These are phyloP conservation scores for Heliamphora pulchella DNA, from an alignment of 179 eudicot genomes.

Conservation along the genomic window DNA sequence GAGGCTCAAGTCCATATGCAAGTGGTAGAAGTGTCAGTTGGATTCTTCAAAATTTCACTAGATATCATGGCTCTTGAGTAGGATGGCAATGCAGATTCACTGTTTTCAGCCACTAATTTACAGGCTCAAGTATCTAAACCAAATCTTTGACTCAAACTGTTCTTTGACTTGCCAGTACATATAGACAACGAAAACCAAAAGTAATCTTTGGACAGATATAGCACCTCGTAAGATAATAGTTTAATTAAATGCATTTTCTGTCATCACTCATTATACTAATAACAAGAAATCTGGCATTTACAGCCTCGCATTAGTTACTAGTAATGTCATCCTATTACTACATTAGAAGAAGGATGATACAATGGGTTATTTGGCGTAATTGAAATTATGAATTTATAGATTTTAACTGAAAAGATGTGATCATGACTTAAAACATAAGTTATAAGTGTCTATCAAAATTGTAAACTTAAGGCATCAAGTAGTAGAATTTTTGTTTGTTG, in stretches of 20 bases:
- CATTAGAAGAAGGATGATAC: neutral
- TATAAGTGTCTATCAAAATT: too few relatives aligned
- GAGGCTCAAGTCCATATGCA: neutral
- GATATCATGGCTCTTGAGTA: neutral
- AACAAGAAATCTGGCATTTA: neutral
- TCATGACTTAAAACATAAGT: too few relatives aligned
- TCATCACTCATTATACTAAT: neutral
- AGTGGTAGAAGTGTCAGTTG: conserved; percentile 6
- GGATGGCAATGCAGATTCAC: neutral
- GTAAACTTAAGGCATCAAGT: too few relatives aligned
- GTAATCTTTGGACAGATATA: neutral
- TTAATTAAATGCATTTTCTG: neutral
- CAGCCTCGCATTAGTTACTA: neutral
- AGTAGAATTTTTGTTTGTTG: too few relatives aligned
- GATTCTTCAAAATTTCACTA: neutral
- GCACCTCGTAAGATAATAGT: neutral
- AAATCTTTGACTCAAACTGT: neutral
- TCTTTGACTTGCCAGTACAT: neutral
- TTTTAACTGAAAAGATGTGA: too few relatives aligned
- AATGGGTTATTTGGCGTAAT: too few relatives aligned
- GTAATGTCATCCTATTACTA: neutral
- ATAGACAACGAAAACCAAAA: neutral
- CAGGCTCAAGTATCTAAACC: neutral
- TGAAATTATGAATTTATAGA: too few relatives aligned
- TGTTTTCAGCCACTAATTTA: neutral